phyloP scores from a whole-genome alignment of 805 yeast species.

The Blastobotrys chiropterorum region DNA sequence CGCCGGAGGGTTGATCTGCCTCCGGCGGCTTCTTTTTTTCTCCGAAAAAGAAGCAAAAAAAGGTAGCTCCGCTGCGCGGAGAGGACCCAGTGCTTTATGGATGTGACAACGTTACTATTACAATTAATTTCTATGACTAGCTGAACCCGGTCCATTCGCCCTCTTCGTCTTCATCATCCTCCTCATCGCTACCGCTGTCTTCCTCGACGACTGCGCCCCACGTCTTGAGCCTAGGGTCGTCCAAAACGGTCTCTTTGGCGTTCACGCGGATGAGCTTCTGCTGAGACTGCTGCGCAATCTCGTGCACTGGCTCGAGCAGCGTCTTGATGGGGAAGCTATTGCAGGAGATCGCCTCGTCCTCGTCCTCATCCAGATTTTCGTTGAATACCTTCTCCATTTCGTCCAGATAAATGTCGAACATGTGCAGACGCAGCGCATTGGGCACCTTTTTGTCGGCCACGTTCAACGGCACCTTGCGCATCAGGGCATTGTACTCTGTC shows the following conservation, averaged over 20 bases:
- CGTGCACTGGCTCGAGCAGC: slow-evolving; percentile 56
- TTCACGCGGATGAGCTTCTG: slow-evolving; percentile 61
- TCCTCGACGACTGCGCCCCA: slow-evolving; percentile 46
- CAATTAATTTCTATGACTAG: no score
- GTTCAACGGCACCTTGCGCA: slow-evolving; percentile 34
- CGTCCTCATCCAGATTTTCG: slow-evolving; percentile 34
- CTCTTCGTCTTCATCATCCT: slow-evolving; percentile 28
- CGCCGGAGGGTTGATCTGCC: no score
- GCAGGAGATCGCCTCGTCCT: slow-evolving; percentile 26
- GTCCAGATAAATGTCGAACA: slow-evolving; percentile 76
- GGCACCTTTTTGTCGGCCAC: slow-evolving; percentile 58
- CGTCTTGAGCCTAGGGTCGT: slow-evolving; percentile 52
- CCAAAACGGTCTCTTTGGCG: slow-evolving; percentile 58
- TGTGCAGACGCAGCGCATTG: slow-evolving; percentile 74
- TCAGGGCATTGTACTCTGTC: slow-evolving; percentile 33
- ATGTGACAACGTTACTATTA: no score
- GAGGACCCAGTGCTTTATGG: no score
- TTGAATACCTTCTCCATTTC: slow-evolving; percentile 69
- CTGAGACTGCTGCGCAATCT: slow-evolving; percentile 40
- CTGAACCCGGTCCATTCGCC: slow-evolving; percentile 34
- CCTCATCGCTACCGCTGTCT: slow-evolving; percentile 17
- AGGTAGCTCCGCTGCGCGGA: no score
- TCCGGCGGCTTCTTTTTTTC: no score
- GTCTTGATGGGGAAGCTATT: slow-evolving; percentile 44
- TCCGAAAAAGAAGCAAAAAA: no score